Conservation (phyloP, 495 filamentous ascomycete species). For the Hypomontagnella monticulosa region DNA sequence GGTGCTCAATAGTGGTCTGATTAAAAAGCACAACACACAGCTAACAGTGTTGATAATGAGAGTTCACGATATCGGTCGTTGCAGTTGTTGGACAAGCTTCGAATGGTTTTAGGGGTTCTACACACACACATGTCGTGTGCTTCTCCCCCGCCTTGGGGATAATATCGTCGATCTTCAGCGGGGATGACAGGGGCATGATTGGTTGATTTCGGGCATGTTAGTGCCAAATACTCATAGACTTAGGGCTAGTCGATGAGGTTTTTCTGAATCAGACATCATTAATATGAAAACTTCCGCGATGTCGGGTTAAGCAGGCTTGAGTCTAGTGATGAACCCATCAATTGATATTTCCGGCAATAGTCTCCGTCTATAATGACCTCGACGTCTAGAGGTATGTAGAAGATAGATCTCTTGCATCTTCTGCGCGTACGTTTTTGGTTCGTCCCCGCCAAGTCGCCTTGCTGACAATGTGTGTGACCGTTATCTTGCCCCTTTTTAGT, state of each 20-base stretch:
- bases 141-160: slow-evolving; percentile 12
- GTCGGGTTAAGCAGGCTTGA: slow-evolving; percentile 17
- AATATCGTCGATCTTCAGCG: slow-evolving; percentile 3
- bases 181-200: slow-evolving; percentile 37
- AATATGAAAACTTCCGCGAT: slow-evolving; percentile 22
- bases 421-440: no score
- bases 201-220: slow-evolving; percentile 25
- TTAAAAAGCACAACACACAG: slow-evolving; percentile 14
- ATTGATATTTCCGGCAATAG: no score
- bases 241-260: slow-evolving; percentile 18
- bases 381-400: no score
- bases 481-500: no score
- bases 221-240: slow-evolving; percentile 22
- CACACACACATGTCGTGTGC: slow-evolving; percentile 24
- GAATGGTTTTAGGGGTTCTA: no score
- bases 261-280: neutral
- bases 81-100: slow-evolving; percentile 19
- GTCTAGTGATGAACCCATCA: neutral
- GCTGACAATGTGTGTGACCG: no score
- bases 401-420: no score
- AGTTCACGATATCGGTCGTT: slow-evolving; percentile 39
- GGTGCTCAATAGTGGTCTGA: slow-evolving; percentile 34
- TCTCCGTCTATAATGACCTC: no score
- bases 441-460: no score
- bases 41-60: slow-evolving; percentile 3